Base-by-base conservation (phyloP, 2,329 filamentous ascomycete genomes). In the Mycosphaerella arachidis region DNA sequence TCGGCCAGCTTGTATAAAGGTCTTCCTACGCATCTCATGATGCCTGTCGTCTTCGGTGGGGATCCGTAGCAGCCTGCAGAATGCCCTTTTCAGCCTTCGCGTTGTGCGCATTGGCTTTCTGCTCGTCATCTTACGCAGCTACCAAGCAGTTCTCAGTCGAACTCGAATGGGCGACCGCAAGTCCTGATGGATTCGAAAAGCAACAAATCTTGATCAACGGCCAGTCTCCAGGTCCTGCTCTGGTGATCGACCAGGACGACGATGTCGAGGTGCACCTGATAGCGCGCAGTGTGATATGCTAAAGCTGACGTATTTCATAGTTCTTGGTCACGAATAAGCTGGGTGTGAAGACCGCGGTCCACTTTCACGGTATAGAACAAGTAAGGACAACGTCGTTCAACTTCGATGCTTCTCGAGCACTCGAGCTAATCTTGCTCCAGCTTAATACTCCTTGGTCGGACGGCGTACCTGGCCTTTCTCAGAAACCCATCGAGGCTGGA, bases 401-500 rank as follows among this genome's bases (percentile, higher is more conserved):
- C 31, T 12, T 35, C 12, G 31, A 35, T 35, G 12, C 31, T 35
- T 35, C 31, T 35, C 8, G 31, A 12, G 31, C 31, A 35, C 31
- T 35, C 31, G 7, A 8, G 12, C 31, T 16, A 6, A 35, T 30
- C 6, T 13, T 37, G 8, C 20, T 12, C n/a, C 10, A 55, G 20
- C 33, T 43, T 12, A 29, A 35, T 18, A 29, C 53, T 13, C 40
- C 20, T 9, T 52, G 30, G 55, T 48, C 63, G 4, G 65, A 67
- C 51, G 65, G 65, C 18, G 62, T 65, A 18, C 60, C 64, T 40
- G 65, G 65, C 6, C 46, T 67, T 3, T 61, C 63, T 10, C 65
- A 67, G 51, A 53, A 37, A 18, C 62, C 56, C 8, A 66, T 67
- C 71, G 30, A 33, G 7, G 59, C 62, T 18, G 62, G 60, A 13